Evolutionary conservation across 106 monocot genomes (phyloP), one percentile per base, ranked within the genome.

Genomic region (Acanthochlamys bracteata): DNA sequence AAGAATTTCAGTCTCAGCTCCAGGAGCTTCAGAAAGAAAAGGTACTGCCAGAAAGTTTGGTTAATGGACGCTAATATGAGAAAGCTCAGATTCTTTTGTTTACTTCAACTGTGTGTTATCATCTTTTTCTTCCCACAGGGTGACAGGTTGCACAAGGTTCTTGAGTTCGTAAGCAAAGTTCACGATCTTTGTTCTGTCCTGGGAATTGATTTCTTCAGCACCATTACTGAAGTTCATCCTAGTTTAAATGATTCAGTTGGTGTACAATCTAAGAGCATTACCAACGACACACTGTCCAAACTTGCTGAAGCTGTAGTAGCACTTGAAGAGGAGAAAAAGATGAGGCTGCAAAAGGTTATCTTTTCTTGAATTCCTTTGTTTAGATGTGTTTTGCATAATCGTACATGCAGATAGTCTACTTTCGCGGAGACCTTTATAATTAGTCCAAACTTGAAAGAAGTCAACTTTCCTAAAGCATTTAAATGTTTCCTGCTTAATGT

Each of bases 21-120:
- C 81, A 80, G 54, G 94, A 86, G 52, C 82, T 95, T 68, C 94
- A 90, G 62, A 86, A 82, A 75, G 94, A 95, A 71, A 95, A 95
- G 89, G 94, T 95, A 55, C 14, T 46, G 45, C 8, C 45, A 10
- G 8, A 46, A 46, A 8, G 45, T 46, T 46, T n/a, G n/a, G n/a
- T n/a, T n/a, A n/a, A n/a, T n/a, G n/a, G n/a, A n/a, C 33, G 6
- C 6, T 33, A 3, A 33, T 6, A 33, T 33, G 33, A 1, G 1
- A 6, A 33, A 33, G 33, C 33, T 33, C 33, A 33, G 33, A 33
- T 33, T 33, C 33, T 33, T 33, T 33, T 33, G 33, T 33, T 33
- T 33, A 33, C 33, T 33, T 33, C 33, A 6, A 33, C 33, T 3
- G 33, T 33, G 33, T 6, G 1, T 33, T 33, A 33, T 33, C 33